Evolutionary conservation across 2,329 filamentous ascomycete species (phyloP).

Genomic region (Penicillium sp.): DNA sequence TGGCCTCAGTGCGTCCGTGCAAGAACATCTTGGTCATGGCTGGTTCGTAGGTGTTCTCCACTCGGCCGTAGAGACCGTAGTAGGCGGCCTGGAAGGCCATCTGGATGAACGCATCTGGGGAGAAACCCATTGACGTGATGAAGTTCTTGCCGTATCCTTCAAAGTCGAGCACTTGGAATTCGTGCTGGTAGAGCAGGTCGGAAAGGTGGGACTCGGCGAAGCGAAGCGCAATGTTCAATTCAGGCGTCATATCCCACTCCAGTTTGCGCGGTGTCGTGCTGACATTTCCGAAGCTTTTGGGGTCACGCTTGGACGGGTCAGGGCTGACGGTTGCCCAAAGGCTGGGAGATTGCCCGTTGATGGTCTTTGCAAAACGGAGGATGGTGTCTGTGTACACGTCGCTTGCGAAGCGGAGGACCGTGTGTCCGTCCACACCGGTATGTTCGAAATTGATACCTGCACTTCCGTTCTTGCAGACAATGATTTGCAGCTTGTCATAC

Average conservation of each 20-base stretch:
- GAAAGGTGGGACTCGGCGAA: constrained; percentile 94
- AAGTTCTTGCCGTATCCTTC: constrained; percentile 90
- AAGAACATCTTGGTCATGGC: constrained; percentile 96
- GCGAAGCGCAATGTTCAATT: constrained; percentile 82
- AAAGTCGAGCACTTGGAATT: constrained; percentile 91
- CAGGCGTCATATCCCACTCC: constrained; percentile 95
- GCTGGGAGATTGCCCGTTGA: constrained; percentile 88
- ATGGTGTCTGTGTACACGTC: constrained; percentile 98
- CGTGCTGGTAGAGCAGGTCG: constrained; percentile 93
- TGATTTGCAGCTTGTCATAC: constrained; percentile 99
- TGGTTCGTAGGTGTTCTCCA: constrained; percentile 95
- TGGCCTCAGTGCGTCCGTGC: constrained; percentile 90
- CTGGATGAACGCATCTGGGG: constrained; percentile 93
- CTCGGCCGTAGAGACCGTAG: constrained; percentile 88
- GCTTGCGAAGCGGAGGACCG: constrained; percentile 90
- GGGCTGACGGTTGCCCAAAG: constrained; percentile 89
- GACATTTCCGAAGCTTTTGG: constrained; percentile 86
- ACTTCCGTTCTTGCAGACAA: constrained; percentile 97
- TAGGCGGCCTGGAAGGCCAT: constrained; percentile 99
- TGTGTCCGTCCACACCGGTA: constrained; percentile 95
- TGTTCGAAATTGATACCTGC: constrained; percentile 99
- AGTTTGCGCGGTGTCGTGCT: constrained; percentile 92
- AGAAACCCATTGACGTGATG: constrained; percentile 95
- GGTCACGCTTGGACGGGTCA: constrained; percentile 87
- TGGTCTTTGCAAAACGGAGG: constrained; percentile 86